Base-by-base conservation (phyloP, 176 grass and related monocot species). In the Puya raimondii region DNA sequence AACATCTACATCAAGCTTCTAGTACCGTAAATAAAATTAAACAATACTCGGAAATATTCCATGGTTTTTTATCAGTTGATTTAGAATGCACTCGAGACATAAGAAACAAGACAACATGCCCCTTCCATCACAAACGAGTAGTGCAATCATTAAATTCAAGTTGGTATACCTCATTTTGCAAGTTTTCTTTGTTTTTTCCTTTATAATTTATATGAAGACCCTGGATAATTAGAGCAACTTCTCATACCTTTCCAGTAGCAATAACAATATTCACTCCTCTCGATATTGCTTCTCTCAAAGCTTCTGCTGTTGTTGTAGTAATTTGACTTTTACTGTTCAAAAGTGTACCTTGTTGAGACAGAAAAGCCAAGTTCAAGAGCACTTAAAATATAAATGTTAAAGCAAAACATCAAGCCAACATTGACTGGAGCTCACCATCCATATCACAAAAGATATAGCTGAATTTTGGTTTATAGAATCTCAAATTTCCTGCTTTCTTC, bases 391-490 rank as follows among this genome's bases (percentile, higher is more conserved):
- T 66, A 64, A 50, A 42, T 42, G 33, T 42, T 42, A 52, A 64
- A 21, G 23, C 68, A 75, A 65, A 29, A 82, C 72, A 63, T 27
- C 52, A 47, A 50, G 20, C 22, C 51, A 77, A 20, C 17, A 79
- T 49, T 49, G 57, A 79, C 33, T 47, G 50, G 64, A 69, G 12
- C 71, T 64, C 86, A 97, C 94, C 94, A 90, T 97, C 94, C 89
- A 97, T 80, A 80, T 97, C 94, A 75, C 89, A 97, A 68, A 97
- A 97, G 23, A 97, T 90, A 80, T 88, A 90, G 64, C 79, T 90
- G 80, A 92, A 97, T 67, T 97, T 97, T 68, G 89, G 94, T 81
- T 82, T 90, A 74, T 90, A 97, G 77, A 97, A 97, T 66, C 94
- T 79, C n/a, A 97, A 80, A 64, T n/a, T 86, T 29, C 80, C 82